Conservation (phyloP, 2,329 filamentous ascomycete species). For the Colletotrichum noveboracense region DNA sequence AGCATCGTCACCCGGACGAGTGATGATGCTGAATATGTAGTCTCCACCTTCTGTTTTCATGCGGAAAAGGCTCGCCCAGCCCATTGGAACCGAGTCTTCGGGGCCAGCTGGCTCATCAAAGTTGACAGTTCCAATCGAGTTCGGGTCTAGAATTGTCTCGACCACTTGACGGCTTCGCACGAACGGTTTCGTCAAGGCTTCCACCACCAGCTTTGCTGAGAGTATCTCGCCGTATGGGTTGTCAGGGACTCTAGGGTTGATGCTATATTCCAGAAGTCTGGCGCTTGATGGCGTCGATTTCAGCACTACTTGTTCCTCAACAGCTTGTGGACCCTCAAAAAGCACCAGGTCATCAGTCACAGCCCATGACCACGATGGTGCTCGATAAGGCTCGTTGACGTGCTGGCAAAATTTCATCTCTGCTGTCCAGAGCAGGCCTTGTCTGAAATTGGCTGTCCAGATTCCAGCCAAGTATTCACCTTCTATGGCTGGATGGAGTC, state of each 20-base stretch:
- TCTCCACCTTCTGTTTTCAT: background rate
- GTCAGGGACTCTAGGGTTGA: background rate
- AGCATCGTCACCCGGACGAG: background rate
- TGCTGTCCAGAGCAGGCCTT: background rate
- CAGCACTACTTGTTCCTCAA: background rate
- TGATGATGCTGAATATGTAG: background rate
- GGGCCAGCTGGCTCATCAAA: background rate
- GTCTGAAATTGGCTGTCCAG: background rate
- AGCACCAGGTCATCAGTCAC: background rate
- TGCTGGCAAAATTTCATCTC: background rate
- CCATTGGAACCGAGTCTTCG: background rate
- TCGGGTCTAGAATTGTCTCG: background rate
- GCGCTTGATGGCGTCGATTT: background rate
- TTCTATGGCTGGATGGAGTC: background rate
- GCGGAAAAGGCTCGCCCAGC: background rate
- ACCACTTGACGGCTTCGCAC: background rate
- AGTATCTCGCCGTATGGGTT: background rate
- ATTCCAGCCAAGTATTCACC: background rate
- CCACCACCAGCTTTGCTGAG: background rate
- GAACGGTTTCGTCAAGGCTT: background rate
- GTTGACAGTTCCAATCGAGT: background rate
- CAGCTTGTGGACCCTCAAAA: background rate
- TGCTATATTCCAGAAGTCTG: background rate
- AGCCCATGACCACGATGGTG: background rate
- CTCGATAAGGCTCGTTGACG: background rate